These are phyloP conservation scores for Phialemoniopsis sp. DNA, from an alignment of 2,329 filamentous ascomycete species.

Conservation along the genomic window DNA sequence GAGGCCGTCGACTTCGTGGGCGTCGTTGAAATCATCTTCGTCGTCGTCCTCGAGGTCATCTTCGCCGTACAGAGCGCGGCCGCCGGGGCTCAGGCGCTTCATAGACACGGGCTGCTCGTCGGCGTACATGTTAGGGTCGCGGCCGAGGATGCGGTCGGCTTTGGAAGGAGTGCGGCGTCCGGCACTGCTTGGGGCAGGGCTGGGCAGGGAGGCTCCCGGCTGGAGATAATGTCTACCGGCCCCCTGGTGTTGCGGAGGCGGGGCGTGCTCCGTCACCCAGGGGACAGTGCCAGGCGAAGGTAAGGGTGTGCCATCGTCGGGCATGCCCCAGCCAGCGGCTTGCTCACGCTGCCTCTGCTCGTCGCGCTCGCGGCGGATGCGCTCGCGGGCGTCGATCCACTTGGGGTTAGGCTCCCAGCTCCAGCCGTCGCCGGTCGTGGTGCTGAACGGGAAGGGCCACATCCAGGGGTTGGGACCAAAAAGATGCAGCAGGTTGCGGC, in stretches of 20 bases:
- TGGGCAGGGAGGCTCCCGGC: constrained; percentile 1
- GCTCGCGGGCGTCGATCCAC: constrained; percentile 71
- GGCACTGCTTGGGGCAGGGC: constrained; percentile 10
- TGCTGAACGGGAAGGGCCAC: constrained; percentile 79
- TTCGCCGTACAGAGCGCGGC: constrained; percentile 31
- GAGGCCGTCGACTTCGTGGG: constrained; percentile 27
- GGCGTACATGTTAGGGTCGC: constrained; percentile 51
- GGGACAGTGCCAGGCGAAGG: too few species aligned
- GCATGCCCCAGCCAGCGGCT: constrained; percentile 62
- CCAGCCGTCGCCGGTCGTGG: constrained; percentile 90
- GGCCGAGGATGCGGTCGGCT: constrained; percentile 54
- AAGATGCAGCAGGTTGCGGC: constrained; percentile 73
- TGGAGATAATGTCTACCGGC: not conserved
- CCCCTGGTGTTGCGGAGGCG: not conserved
- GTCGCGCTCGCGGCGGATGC: constrained; percentile 52
- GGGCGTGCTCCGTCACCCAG: too few species aligned
- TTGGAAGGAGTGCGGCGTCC: constrained; percentile 44
- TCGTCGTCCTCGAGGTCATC: constrained; percentile 36
- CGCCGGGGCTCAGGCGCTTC: constrained; percentile 41
- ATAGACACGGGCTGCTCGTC: constrained; percentile 40
- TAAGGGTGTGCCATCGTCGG: constrained; percentile 15
- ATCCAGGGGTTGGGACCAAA: constrained; percentile 70
- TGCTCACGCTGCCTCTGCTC: constrained; percentile 60
- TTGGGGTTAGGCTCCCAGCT: constrained; percentile 80
- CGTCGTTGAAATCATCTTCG: constrained; percentile 24